Base-by-base conservation (phyloP, 202 grass and related monocot species). In the Schoenoplectus triqueter region DNA sequence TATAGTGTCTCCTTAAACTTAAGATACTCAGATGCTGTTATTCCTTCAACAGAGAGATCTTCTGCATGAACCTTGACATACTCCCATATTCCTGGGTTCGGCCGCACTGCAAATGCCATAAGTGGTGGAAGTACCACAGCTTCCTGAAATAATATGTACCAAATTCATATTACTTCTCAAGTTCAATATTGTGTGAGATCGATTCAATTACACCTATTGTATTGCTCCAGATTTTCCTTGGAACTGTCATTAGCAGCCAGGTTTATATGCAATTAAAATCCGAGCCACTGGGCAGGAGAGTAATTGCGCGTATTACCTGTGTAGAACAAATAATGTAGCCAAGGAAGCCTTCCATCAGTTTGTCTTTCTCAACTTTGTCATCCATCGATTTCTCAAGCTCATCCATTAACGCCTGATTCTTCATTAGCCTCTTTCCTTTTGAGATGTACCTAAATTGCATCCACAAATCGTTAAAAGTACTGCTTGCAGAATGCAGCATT, bases 41-140 rank as follows among this genome's bases (percentile, higher is more conserved):
- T 91, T 80, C 84, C 91, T 52, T 98, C 86, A 18, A 98, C 95
- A 0, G 91, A 93, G 51, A 98, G 90, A 84, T 98, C 90, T 1
- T 92, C 88, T 0, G 96, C 88, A 4, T 95, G 90, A 80, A 98
- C 84, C 64, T 91, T 98, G 46, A 98, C 85, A 2, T 91, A 90
- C 90, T 98, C 96, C 96, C 96, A 98, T 40, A 98, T 89, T 65
- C 96, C 93, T 56, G 93, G 96, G 81, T 98, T 90, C 75, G 88
- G 60, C 83, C 96, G 91, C 57, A 98, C 96, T 4, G 93, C 90
- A 47, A 95, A 95, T 41, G 93, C 91, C 1, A 98, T 86, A 39
- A 86, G 84, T 7, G 96, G 96, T 47, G 96, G 96, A 73, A 98
- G 89, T 78, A 95, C 96, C 17, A 89, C 93, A 10, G 96, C 96